Base-by-base conservation (phyloP, 2,329 filamentous ascomycete species). In the Xylariaceae sp. region DNA sequence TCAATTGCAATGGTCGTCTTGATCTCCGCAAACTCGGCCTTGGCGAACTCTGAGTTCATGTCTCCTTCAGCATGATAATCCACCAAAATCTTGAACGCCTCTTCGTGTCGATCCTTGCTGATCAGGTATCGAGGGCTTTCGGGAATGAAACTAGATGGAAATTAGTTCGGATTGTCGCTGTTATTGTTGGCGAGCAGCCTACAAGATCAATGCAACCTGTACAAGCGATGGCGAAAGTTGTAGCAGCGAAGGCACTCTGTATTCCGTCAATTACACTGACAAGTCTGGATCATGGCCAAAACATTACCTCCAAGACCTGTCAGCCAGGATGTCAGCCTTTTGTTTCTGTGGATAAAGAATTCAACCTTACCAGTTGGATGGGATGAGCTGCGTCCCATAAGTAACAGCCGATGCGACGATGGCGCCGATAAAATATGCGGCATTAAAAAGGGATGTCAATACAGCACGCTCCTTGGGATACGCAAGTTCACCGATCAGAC, bases 401-500 rank as follows among this genome's bases (percentile, higher is more conserved):
- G 76, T 73, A 19, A 80, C 75, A 18, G 70, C 73, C 1, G 78
- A 75, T 0, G 79, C 75, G 2, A 71, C 59, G 42, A 82, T 81
- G 33, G 73, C 69, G 31, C 80, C 79, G 52, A 82, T 69, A 54
- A 80, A 83, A 64, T 80, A 82, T 1, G 77, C 80, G 1, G 80
- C 76, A 60, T 83, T 83, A 68, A 83, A 83, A 1, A 83, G 69
- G 6, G 79, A 81, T 1, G 79, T 83, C 48, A 84, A 59, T n/a
- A 79, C 71, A 0, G 81, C 73, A 55, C 82, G 78, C 65, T 84
- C 81, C 62, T 82, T 84, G 2, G 82, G 82, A 60, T 84, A 77
- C 1, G 75, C 80, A 22, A 85, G 69, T 62, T 85, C 82, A 66
- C 80, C 81, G 28, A 85, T 80, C 45, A 84, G 67, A 33, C 78